A percentile compares a stretch with the other conserved stretches of the same genome.
These are phyloP conservation scores for Physaria fendleri DNA, from an alignment of 345 rosid genomes.

Conservation along the genomic window DNA sequence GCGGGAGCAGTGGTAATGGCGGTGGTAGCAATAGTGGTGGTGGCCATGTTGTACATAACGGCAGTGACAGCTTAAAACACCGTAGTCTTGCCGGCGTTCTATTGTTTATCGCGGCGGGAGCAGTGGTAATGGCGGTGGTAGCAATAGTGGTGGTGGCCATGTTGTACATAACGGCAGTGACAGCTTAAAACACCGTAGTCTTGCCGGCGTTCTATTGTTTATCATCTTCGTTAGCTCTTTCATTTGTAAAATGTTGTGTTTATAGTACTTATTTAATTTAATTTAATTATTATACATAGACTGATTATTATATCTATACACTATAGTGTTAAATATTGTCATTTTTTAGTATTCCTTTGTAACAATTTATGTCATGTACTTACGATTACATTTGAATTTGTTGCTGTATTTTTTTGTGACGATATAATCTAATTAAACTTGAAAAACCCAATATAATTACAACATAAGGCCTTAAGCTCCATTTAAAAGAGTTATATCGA, in stretches of 20 bases:
- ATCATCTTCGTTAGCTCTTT: background rate
- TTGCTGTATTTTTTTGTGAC: no score
- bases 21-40: constrained; percentile 1
- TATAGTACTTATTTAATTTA: no score
- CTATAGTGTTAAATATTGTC: no score
- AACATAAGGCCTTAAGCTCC: no score
- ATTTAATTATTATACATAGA: background rate
- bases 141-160: constrained; percentile 3
- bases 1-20: background rate
- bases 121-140: constrained; percentile 2
- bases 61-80: constrained; percentile 9
- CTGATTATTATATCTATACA: no score
- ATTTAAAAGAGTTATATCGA: no score
- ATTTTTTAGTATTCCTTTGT: no score
- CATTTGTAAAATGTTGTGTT: background rate
- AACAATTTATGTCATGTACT: no score
- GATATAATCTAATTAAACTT: no score
- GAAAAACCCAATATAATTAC: no score
- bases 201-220: background rate
- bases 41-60: background rate
- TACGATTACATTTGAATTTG: no score
- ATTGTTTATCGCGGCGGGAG: background rate
- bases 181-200: background rate
- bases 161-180: background rate
- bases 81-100: background rate